Evolutionary conservation across 257 asterid species (phyloP), one percentile per base, ranked within the genome.

Genomic region (Solanum clarkiae): DNA sequence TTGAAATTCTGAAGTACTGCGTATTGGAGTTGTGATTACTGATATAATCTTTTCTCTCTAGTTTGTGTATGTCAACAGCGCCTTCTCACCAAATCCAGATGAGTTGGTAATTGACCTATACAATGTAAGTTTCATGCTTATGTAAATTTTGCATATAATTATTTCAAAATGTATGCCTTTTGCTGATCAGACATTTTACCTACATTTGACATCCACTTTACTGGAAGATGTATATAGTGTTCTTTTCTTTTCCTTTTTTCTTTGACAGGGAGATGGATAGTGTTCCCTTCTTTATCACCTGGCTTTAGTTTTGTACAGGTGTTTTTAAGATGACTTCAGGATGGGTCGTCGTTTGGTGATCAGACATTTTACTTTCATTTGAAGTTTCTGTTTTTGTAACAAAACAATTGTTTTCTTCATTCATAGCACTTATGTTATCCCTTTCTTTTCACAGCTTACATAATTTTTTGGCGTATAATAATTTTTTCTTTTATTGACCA

Each of bases 51-150:
- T 84, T 42, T 69, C 84, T 36, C 84, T 56, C 69, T 87, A 94
- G 99, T 96, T 96, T 93, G 99, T 96, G 72, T 95, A 97, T 85
- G 97, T 95, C 84, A 97, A 97, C 95, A 95, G 99, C 71, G 97
- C 98, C 82, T 95, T 97, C 91, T 95, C 98, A 11, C 99, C 99
- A 47, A 94, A 93, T 90, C 97, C 99, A 10, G 99, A 97, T 89
- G 97, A 97, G 91, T 84, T 93, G 91, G 91, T 97, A 40, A 83
- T 80, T 24, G 99, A 97, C 90, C 91, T 97, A 17, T 97, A 91
- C 47, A 91, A 94, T 71, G 99, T 95, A 87, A 92, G 98, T 90
- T 80, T 51, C 47, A 40, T 51, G 63, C 40, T 51, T 53, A 8
- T 77, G 6, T 49, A 26, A 51, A 29, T 9, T 16, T 77, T 77